Conservation (phyloP, 23 red algal species). For the Pyropia haitanensis region DNA sequence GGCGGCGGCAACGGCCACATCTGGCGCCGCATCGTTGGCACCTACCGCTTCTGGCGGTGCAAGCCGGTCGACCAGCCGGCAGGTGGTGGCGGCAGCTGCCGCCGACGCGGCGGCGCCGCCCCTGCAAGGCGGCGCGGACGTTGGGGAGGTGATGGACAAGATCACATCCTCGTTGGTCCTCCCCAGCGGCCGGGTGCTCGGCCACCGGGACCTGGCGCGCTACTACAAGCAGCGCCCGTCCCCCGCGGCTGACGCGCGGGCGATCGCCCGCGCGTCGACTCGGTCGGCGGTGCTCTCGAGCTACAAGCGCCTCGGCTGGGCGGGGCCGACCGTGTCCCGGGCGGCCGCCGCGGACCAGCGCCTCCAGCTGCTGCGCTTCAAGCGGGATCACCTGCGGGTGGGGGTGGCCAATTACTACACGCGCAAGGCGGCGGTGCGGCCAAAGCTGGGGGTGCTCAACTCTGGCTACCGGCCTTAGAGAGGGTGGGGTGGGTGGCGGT, state of each 20-base stretch:
- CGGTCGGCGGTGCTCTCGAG: slow-evolving; percentile 4
- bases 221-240: slow-evolving; percentile 48
- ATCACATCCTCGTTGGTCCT: background rate
- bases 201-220: slow-evolving; percentile 36
- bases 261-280: background rate
- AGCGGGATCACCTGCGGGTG: slow-evolving; percentile 7
- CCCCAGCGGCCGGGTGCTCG: slow-evolving; percentile 11
- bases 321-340: background rate
- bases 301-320: slow-evolving; percentile 13
- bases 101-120: background rate
- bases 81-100: background rate
- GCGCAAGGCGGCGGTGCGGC: slow-evolving; percentile 27
- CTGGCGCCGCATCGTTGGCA: background rate
- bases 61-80: background rate
- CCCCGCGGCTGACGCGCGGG: background rate
- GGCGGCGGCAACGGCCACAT: slow-evolving; percentile 1
- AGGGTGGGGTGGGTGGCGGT: background rate
- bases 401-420: slow-evolving; percentile 38
- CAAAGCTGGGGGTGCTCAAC: slow-evolving; percentile 58
- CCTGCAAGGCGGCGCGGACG: slow-evolving; percentile 6
- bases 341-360: background rate
- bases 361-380: background rate
- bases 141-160: slow-evolving; percentile 16
- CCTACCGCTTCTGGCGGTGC: background rate
- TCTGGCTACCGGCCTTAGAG: slow-evolving; percentile 52